A percentile compares a stretch with the other conserved stretches of the same genome.
These are phyloP conservation scores for Oryza australiensis DNA, from an alignment of 176 grass and related monocot genomes.

Conservation along the genomic window DNA sequence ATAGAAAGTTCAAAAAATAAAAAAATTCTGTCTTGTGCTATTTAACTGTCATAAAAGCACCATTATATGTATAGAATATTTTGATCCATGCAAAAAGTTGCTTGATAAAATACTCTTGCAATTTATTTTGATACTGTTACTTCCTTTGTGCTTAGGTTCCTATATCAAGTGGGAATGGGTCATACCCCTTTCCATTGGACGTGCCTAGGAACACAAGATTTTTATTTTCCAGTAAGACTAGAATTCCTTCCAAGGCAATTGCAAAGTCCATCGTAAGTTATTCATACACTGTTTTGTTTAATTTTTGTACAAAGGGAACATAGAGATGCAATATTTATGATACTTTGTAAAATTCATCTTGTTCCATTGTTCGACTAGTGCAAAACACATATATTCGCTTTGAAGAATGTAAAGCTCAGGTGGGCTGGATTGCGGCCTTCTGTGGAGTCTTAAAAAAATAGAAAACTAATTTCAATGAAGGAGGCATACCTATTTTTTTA, in stretches of 20 bases:
- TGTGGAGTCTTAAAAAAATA: background rate
- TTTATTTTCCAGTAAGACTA: constrained; percentile 83
- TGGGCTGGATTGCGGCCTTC: background rate
- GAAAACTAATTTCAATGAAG: background rate
- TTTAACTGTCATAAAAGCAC: background rate
- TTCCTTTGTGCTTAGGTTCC: constrained; percentile 63
- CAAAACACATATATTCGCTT: background rate
- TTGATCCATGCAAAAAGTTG: background rate
- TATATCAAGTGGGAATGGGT: constrained; percentile 74
- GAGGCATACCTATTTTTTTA: background rate
- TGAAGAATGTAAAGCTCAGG: background rate
- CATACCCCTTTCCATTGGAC: constrained; percentile 80
- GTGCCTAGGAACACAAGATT: constrained; percentile 80
- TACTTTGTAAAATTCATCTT: constrained; percentile 28
- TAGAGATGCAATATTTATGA: constrained; percentile 14
- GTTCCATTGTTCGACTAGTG: constrained; percentile 10
- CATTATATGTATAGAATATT: constrained; percentile 12
- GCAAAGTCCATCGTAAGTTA: constrained; percentile 91
- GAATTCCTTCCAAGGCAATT: constrained; percentile 78
- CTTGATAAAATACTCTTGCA: background rate
- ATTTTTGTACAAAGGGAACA: constrained; percentile 11
- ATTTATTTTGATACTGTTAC: constrained; percentile 24
- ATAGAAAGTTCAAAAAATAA: too few species aligned
- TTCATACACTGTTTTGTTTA: background rate
- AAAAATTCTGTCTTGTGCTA: background rate